These are phyloP conservation scores for Sordariomycetes sp. DNA, from an alignment of 2,329 filamentous ascomycete genomes.

Conservation along the genomic window DNA sequence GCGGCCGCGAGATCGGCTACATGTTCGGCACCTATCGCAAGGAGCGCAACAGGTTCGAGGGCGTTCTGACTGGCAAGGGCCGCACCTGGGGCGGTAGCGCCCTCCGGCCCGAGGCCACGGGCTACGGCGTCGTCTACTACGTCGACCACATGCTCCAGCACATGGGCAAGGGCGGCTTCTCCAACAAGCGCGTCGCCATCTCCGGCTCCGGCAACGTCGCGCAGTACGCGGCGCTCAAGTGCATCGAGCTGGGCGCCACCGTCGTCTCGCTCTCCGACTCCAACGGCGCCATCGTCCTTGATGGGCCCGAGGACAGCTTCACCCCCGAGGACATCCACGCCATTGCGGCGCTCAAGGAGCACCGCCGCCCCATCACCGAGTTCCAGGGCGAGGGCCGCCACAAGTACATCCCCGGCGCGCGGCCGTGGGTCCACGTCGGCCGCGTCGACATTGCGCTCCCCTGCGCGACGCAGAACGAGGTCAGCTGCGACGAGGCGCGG, in stretches of 20 bases:
- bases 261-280: slow-evolving; percentile 92
- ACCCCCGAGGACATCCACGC: slow-evolving; percentile 63
- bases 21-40: slow-evolving; percentile 91
- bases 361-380: slow-evolving; percentile 68
- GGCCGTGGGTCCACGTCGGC: slow-evolving; percentile 85
- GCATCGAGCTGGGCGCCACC: slow-evolving; percentile 86
- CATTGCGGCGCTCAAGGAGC: slow-evolving; percentile 78
- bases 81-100: slow-evolving; percentile 82
- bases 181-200: slow-evolving; percentile 87
- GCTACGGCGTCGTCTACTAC: slow-evolving; percentile 94
- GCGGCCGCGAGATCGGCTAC: slow-evolving; percentile 83
- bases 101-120: slow-evolving; percentile 93
- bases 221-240: slow-evolving; percentile 92
- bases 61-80: slow-evolving; percentile 93
- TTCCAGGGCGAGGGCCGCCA: slow-evolving; percentile 55
- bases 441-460: slow-evolving; percentile 86
- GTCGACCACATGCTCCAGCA: slow-evolving; percentile 92
- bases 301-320: slow-evolving; percentile 51
- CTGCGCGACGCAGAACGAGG: slow-evolving; percentile 94
- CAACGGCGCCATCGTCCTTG: slow-evolving; percentile 70
- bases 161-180: slow-evolving; percentile 73
- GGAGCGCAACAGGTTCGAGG: slow-evolving; percentile 83
- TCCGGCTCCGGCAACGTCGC: slow-evolving; percentile 97
- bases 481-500: slow-evolving; percentile 80
- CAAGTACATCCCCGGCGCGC: slow-evolving; percentile 75